These are phyloP conservation scores for Skeletonema grethae DNA, from an alignment of 108 stramenopile genomes.

Conservation along the genomic window DNA sequence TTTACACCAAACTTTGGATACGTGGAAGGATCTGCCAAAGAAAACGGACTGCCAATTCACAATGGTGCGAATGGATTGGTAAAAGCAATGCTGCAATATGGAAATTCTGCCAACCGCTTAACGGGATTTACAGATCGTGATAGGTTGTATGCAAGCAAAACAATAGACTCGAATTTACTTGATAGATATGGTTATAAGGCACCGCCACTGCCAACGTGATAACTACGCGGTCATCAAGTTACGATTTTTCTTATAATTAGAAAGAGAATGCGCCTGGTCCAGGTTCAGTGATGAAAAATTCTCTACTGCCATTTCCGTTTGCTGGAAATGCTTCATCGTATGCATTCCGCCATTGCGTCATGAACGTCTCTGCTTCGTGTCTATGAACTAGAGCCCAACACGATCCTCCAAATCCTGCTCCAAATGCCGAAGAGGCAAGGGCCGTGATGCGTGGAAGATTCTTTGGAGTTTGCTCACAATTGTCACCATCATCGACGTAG, in stretches of 20 bases:
- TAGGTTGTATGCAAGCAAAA: constrained; percentile 49
- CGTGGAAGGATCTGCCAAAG: constrained; percentile 68
- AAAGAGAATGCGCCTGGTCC: constrained; percentile 26
- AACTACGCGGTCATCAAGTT: background rate
- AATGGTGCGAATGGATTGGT: constrained; percentile 71
- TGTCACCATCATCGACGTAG: background rate
- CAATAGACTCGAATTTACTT: constrained; percentile 63
- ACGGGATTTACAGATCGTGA: constrained; percentile 67
- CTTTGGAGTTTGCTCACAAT: background rate
- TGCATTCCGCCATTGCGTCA: constrained; percentile 18
- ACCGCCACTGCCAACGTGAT: constrained; percentile 8
- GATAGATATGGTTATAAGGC: constrained; percentile 38
- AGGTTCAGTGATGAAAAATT: constrained; percentile 32
- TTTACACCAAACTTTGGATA: constrained; percentile 60
- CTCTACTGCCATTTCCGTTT: background rate
- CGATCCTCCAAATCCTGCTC: constrained; percentile 28
- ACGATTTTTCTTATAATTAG: background rate
- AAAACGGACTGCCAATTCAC: constrained; percentile 42
- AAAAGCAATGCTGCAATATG: constrained; percentile 77
- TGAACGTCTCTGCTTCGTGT: constrained; percentile 16
- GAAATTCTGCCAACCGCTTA: constrained; percentile 59
- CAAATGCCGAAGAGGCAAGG: constrained; percentile 24
- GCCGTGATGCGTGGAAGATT: constrained; percentile 9
- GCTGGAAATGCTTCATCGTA: constrained; percentile 26
- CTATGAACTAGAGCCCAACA: constrained; percentile 31